Evolutionary conservation across 1,284 basidiomycete genomes (phyloP).

Genomic region (Trametes versicolor): DNA sequence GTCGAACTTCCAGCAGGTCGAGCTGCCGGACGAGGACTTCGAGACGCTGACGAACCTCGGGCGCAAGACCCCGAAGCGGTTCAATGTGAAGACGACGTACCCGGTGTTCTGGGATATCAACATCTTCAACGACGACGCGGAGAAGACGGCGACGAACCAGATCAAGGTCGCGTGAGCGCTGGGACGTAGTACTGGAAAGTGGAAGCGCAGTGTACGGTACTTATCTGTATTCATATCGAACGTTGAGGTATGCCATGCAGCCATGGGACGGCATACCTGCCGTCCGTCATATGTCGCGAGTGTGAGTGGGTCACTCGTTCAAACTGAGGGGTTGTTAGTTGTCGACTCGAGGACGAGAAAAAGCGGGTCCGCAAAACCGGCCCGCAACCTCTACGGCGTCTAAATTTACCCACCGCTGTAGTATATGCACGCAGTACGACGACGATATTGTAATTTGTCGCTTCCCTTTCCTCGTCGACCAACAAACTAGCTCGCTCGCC

Average conservation of each 20-base stretch:
- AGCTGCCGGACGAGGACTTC: slow-evolving; percentile 61
- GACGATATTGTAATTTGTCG: too few species aligned
- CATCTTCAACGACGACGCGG: slow-evolving; percentile 70
- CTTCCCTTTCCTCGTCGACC: too few species aligned
- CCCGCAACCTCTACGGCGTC: too few species aligned
- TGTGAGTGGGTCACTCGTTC: too few species aligned
- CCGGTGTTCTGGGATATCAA: slow-evolving; percentile 72
- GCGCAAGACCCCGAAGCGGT: slow-evolving; percentile 60
- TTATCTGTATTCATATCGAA: slow-evolving; percentile 27
- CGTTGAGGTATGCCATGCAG: neutral
- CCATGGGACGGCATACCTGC: neutral
- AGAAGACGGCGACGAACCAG: slow-evolving; percentile 58
- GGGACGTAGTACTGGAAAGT: neutral
- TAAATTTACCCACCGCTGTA: too few species aligned
- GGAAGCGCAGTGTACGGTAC: slow-evolving; percentile 15
- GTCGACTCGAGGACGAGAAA: too few species aligned
- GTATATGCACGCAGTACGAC: too few species aligned
- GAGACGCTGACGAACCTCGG: slow-evolving; percentile 61
- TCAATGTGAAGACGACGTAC: slow-evolving; percentile 74
- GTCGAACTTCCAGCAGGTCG: slow-evolving; percentile 66
- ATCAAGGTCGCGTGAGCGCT: slow-evolving; percentile 51
- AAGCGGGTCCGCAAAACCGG: too few species aligned
- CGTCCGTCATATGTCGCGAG: too few species aligned
- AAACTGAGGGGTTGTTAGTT: too few species aligned
- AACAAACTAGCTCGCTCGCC: too few species aligned